Conservation (phyloP, 2,329 filamentous ascomycete genomes). For the Phialophora verrucosa region DNA sequence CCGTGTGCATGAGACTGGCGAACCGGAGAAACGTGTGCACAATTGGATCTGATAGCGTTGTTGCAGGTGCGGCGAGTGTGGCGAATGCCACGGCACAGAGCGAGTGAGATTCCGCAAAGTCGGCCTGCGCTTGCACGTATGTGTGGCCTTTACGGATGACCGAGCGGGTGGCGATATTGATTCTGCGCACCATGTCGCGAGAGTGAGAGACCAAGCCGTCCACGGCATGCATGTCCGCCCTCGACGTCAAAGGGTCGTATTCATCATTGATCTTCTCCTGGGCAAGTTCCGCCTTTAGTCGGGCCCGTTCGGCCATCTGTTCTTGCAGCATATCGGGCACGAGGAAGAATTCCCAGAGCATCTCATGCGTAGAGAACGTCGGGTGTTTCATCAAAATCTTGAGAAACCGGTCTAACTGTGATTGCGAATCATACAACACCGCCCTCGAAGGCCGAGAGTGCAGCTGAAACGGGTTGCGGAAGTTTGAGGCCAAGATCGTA, state of each 20-base stretch:
- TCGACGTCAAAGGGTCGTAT: conserved; percentile 71
- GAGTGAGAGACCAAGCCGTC: conserved; percentile 93
- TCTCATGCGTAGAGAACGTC: conserved; percentile 93
- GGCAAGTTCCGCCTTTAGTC: conserved; percentile 81
- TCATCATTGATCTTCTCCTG: conserved; percentile 87
- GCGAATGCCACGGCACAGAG: conserved; percentile 55
- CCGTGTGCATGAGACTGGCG: conserved; percentile 65
- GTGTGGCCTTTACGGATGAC: conserved; percentile 80
- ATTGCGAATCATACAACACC: conserved; percentile 83
- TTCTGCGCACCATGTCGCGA: conserved; percentile 82
- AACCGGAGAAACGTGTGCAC: conserved; percentile 74
- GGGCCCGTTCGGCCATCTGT: conserved; percentile 87
- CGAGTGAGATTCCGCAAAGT: conserved; percentile 51
- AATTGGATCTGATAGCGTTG: conserved; percentile 72
- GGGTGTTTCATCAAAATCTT: conserved; percentile 85
- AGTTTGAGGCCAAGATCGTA: conserved; percentile 67
- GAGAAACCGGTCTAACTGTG: conserved; percentile 84
- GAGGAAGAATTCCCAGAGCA: conserved; percentile 98
- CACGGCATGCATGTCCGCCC: conserved; percentile 74
- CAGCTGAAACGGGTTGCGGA: conserved; percentile 85
- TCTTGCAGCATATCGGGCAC: conserved; percentile 90
- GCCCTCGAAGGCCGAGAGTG: conserved; percentile 89
- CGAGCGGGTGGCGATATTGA: conserved; percentile 82
- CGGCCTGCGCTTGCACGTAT: conserved; percentile 66
- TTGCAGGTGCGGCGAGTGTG: conserved; percentile 55